Percentiles rank a stretch among this genome's conserved stretches.
phyloP scores from a whole-genome alignment of 495 filamentous ascomycete genomes.

The Trichoderma erinaceum region DNA sequence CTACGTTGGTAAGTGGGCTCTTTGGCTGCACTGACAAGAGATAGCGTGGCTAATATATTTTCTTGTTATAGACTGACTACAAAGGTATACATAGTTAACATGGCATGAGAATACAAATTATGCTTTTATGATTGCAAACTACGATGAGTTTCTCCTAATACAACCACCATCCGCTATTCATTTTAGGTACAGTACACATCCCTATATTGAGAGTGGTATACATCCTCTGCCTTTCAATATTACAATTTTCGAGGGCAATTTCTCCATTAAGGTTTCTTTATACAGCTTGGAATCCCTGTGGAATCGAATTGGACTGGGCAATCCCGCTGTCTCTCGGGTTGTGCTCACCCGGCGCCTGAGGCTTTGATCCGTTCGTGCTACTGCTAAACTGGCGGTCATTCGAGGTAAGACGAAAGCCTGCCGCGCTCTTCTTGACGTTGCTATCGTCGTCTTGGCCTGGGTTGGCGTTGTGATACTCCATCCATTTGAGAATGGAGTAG shows the following conservation, averaged over 20 bases:
- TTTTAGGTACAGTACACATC: neutral
- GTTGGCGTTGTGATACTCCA: conserved; percentile 64
- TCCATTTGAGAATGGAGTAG: conserved; percentile 49
- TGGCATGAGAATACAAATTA: neutral
- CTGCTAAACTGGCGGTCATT: neutral
- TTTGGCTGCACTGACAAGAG: neutral
- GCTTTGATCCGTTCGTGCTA: neutral
- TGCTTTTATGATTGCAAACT: neutral
- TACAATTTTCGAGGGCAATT: neutral
- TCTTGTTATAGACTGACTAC: neutral
- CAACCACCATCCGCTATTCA: neutral
- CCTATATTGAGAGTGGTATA: neutral
- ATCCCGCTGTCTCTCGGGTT: conserved; percentile 2
- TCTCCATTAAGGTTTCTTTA: neutral
- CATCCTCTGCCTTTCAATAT: neutral
- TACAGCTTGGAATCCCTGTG: neutral
- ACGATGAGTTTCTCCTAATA: neutral
- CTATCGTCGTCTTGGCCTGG: conserved; percentile 15
- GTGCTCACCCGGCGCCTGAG: neutral
- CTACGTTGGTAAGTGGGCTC: neutral
- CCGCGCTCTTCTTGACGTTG: neutral
- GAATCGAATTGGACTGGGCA: neutral
- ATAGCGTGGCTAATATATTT: neutral
- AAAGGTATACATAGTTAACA: neutral
- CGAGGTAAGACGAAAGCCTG: neutral